phyloP scores from a whole-genome alignment of 768 basidiomycete genomes.

The Tricholoma matsutake region DNA sequence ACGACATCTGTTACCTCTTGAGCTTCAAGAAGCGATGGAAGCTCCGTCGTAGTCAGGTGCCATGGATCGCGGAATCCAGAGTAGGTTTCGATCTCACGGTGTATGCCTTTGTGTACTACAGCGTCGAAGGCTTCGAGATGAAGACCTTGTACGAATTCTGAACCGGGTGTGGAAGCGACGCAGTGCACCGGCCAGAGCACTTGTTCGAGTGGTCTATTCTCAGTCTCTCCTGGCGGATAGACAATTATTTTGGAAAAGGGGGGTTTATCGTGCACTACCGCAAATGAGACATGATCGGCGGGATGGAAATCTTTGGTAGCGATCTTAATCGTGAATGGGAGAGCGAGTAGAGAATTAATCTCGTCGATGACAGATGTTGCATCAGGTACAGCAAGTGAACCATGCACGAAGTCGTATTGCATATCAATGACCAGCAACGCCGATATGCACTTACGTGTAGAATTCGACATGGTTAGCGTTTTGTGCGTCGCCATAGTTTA shows the following conservation, averaged over 20 bases:
- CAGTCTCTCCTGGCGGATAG: conserved; percentile 37
- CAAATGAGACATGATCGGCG: conserved; percentile 68
- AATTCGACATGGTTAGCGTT: conserved; percentile 1
- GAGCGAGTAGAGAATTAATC: conserved; percentile 55
- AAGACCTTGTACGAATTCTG: conserved; percentile 58
- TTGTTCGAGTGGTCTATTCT: conserved; percentile 39
- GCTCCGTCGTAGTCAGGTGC: conserved; percentile 42
- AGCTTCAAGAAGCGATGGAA: conserved; percentile 40
- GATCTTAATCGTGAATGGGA: conserved; percentile 49
- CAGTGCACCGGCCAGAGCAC: conserved; percentile 84
- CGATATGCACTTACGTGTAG: conserved; percentile 30
- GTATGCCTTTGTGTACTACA: conserved; percentile 51
- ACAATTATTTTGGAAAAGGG: conserved; percentile 40
- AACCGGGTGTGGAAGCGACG: conserved; percentile 55
- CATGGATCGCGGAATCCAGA: conserved; percentile 73
- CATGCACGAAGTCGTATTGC: conserved; percentile 81
- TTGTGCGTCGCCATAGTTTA: too few relatives aligned
- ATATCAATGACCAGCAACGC: conserved; percentile 75
- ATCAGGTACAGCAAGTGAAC: conserved; percentile 66
- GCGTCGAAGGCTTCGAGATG: conserved; percentile 36
- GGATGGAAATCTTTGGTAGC: conserved; percentile 63
- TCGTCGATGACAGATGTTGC: conserved; percentile 55
- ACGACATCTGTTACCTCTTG: conserved; percentile 55
- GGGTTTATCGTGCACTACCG: conserved; percentile 37
- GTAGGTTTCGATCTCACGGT: conserved; percentile 69